A percentile compares a stretch with the other conserved stretches of the same genome.
Conservation (phyloP, 208 protist genomes). For the Leishmania tarentolae region DNA sequence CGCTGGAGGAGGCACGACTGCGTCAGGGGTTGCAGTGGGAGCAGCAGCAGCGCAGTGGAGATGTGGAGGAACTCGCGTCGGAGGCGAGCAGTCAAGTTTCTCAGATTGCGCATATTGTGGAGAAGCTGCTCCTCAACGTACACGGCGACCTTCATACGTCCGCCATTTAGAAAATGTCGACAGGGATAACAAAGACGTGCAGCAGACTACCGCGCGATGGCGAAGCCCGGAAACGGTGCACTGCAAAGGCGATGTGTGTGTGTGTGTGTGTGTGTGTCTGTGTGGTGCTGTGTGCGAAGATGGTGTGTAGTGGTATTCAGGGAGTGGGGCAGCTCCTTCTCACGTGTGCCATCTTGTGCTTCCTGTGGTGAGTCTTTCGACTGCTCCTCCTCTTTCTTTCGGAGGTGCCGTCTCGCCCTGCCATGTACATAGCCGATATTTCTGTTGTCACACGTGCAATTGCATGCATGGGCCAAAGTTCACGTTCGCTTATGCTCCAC, state of each 20-base stretch:
- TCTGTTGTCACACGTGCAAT: background rate
- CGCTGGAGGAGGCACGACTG: constrained; percentile 32
- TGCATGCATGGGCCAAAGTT: background rate
- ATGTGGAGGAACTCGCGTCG: constrained; percentile 6
- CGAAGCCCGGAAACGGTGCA: background rate
- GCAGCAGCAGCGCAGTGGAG: background rate
- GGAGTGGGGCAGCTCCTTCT: background rate
- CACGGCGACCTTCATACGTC: constrained; percentile 33
- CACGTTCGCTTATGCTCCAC: background rate
- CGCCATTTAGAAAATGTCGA: background rate
- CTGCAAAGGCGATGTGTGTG: background rate
- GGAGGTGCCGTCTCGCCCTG: background rate
- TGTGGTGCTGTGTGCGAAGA: background rate
- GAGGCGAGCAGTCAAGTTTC: constrained; percentile 47
- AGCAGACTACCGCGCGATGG: too few species aligned
- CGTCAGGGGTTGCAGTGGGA: background rate
- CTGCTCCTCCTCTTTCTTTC: background rate
- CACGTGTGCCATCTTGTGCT: background rate
- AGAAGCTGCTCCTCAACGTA: constrained; percentile 77
- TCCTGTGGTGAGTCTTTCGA: background rate
- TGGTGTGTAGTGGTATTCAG: background rate
- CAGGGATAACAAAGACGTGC: background rate
- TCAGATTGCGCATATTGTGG: constrained; percentile 76
- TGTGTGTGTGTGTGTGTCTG: too few species aligned
- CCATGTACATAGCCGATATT: background rate